phyloP scores from a whole-genome alignment of 306 rosid genomes.

The Luffa aegyptiaca region DNA sequence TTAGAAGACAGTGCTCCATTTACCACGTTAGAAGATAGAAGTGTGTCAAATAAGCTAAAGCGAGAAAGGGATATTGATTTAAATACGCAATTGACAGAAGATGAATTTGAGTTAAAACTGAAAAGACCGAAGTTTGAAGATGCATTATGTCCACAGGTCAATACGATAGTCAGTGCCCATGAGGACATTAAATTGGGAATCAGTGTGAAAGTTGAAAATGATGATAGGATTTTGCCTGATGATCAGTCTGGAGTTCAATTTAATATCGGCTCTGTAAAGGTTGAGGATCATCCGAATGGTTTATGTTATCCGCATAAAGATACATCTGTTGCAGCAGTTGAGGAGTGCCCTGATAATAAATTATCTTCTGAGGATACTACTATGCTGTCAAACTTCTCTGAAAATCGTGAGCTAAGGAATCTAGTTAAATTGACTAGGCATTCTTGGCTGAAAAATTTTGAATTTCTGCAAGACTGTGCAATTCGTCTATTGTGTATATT shows the following conservation, averaged over 20 bases:
- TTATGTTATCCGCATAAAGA: constrained; percentile 22
- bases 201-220: constrained; percentile 35
- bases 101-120: constrained; percentile 40
- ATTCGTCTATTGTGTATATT: constrained; percentile 82
- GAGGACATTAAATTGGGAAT: constrained; percentile 34
- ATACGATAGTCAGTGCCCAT: constrained; percentile 28
- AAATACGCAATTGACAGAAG: constrained; percentile 47
- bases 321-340: constrained; percentile 20
- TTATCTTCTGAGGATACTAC: constrained; percentile 32
- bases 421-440: constrained; percentile 68
- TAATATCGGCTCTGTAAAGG: constrained; percentile 29
- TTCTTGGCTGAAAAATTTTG: constrained; percentile 80
- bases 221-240: constrained; percentile 32
- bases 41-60: constrained; percentile 32
- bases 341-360: constrained; percentile 23
- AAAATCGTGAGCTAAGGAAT: constrained; percentile 57
- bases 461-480: constrained; percentile 89
- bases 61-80: constrained; percentile 79
- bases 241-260: constrained; percentile 35
- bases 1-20: constrained; percentile 26
- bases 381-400: constrained; percentile 32
- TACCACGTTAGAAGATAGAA: constrained; percentile 45
- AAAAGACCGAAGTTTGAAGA: constrained; percentile 71
- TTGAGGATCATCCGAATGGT: constrained; percentile 30
- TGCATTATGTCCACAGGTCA: constrained; percentile 30